phyloP scores from a whole-genome alignment of 768 basidiomycete genomes.

The Boletus eberwhitei region DNA sequence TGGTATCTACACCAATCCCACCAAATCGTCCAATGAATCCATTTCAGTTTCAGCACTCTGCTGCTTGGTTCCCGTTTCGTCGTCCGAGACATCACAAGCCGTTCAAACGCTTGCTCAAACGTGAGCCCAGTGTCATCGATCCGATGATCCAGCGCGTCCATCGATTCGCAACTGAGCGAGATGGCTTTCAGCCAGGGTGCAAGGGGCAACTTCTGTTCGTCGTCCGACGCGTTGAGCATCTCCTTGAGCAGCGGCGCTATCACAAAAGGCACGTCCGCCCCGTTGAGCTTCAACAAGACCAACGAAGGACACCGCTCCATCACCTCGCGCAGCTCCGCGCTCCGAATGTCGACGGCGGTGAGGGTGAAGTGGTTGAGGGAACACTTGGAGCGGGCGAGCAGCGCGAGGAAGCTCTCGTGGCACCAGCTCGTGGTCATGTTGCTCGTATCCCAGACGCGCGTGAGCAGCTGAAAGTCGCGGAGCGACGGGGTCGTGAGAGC shows the following conservation, averaged over 20 bases:
- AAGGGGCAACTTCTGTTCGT: constrained; percentile 17
- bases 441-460: constrained; percentile 33
- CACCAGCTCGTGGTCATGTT: constrained; percentile 28
- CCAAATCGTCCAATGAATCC: constrained; percentile 34
- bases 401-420: constrained; percentile 26
- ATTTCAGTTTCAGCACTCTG: constrained; percentile 28
- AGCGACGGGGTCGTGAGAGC: constrained; percentile 21
- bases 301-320: constrained; percentile 30
- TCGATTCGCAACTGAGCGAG: constrained; percentile 30
- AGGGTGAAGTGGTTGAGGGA: constrained; percentile 31
- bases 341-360: constrained; percentile 25
- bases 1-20: constrained; percentile 27
- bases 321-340: constrained; percentile 21
- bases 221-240: constrained; percentile 20
- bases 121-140: constrained; percentile 25
- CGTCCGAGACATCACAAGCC: constrained; percentile 26
- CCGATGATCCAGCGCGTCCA: constrained; percentile 18
- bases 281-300: constrained; percentile 29
- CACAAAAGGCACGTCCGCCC: constrained; percentile 21
- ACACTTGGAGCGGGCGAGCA: constrained; percentile 27
- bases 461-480: constrained; percentile 32
- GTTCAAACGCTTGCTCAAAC: constrained; percentile 26
- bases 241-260: constrained; percentile 23
- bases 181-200: constrained; percentile 30
- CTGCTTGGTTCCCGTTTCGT: constrained; percentile 18